phyloP scores from a whole-genome alignment of 2,329 filamentous ascomycete genomes.

The Calonectria naviculata region DNA sequence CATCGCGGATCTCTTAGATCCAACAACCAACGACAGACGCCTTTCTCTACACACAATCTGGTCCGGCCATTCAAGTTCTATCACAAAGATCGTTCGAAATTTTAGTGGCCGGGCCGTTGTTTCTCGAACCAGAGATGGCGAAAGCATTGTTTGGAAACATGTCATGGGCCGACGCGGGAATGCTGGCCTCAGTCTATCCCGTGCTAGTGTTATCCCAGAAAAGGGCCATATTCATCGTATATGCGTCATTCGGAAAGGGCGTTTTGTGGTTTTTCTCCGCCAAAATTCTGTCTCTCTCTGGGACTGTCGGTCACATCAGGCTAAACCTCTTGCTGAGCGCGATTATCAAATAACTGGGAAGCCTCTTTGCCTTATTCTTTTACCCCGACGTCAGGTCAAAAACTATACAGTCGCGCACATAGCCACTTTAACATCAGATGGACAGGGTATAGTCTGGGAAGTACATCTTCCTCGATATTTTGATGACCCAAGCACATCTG shows the following conservation, averaged over 20 bases:
- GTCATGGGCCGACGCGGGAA: constrained; percentile 52
- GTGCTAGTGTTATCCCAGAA: constrained; percentile 76
- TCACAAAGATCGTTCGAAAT: constrained; percentile 89
- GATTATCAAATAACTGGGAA: constrained; percentile 73
- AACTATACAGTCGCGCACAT: constrained; percentile 73
- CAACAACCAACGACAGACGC: constrained; percentile 69
- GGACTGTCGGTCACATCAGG: constrained; percentile 75
- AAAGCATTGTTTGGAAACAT: constrained; percentile 88
- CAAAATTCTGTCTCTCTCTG: constrained; percentile 78
- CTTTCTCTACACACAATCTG: constrained; percentile 74
- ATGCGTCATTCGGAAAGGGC: constrained; percentile 79
- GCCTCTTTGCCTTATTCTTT: constrained; percentile 81
- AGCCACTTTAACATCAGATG: constrained; percentile 83
- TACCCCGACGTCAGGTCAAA: constrained; percentile 71
- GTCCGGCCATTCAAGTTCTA: constrained; percentile 84
- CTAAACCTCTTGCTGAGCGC: constrained; percentile 61
- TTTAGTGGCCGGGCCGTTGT: constrained; percentile 83
- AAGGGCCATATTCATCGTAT: constrained; percentile 82
- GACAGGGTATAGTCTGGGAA: constrained; percentile 86
- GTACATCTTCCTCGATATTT: constrained; percentile 68
- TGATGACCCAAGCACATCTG: constrained; percentile 36
- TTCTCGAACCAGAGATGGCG: constrained; percentile 81
- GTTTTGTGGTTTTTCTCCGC: constrained; percentile 84
- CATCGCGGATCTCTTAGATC: constrained; percentile 84
- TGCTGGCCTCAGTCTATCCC: constrained; percentile 62